Evolutionary conservation across 2,329 filamentous ascomycete species (phyloP), one percentile per base, ranked within the genome.

Genomic region (Venturia aucupariae): DNA sequence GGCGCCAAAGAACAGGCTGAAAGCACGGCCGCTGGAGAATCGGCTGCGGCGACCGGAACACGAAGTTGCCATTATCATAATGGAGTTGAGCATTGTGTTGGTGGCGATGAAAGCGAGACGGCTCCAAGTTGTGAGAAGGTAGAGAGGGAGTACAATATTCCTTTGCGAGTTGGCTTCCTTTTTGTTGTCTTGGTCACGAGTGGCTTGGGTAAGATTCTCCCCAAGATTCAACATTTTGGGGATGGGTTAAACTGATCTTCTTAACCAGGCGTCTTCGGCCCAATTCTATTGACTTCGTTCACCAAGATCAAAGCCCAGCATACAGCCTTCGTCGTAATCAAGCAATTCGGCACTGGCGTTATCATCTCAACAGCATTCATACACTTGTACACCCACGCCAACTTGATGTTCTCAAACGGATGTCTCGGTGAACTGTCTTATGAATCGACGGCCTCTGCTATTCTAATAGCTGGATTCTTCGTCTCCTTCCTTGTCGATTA

Each of bases 401-500:
- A 80, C 8, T 79, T 92, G 35, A 90, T 90, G 86, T 91, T 92
- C 69, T 76, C 73, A 24, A 90, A 89, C 68, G 76, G 85, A 61
- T 92, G 89, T 69, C 75, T 92, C 15, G 85, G 86, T 4, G 79
- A 81, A 8, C 75, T 92, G 2, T 71, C 77, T 5, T 92, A 89
- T 69, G 89, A 92, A 73, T 83, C 79, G 3, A 89, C 86, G 0
- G 84, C 88, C 0, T 83, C 87, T 0, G 85, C 88, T 2, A 84
- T 92, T 48, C 81, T 89, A 59, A 88, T 92, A 84, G 89, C 85
- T 0, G 89, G 89, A 0, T 75, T 90, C 1, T 88, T 91, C 72
- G 68, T 91, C 3, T 87, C 89, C 0, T 92, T 91, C 73, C 69
- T 89, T 1, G 79, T 90, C 42, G 89, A 92, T 71, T 90, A 85